Evolutionary conservation across 2,329 filamentous ascomycete genomes (phyloP), one percentile per base, ranked within the genome.

Genomic region (Fusarium longipes): DNA sequence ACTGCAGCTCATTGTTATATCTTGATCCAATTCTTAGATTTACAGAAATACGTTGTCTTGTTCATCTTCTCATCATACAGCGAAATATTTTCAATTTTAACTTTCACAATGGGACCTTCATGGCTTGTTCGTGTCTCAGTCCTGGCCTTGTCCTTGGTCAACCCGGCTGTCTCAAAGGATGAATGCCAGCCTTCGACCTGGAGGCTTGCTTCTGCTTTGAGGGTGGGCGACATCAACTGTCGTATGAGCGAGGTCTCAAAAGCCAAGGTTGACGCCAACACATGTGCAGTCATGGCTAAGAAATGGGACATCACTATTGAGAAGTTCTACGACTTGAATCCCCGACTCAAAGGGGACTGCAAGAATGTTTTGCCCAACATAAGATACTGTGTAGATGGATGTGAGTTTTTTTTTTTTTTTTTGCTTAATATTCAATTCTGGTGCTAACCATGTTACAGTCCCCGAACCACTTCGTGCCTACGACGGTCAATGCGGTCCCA

Each of bases 361-460:
- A 27, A 44, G 2, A 48, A 38, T 32, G 22, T 65, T 7, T 30
- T 22, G 6, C 52, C 61, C 4, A 35, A 57, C 9, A 65, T 52
- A 15, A 20, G 35, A 45, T 65, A 62, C 20, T 65, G 57, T 12
- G 57, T 65, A 17, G 36, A 40, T 10, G 61, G 61, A 33, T 65
- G 57, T 57, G 36, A 42, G 57, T 40, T 18, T 14, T 15, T 42
- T 27, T 15, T 27, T 14, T 3, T 6, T n/a, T 43, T 17, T 20
- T 8, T 6, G 2, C 3, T 30, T 11, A 6, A n/a, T 8, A 7
- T 35, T 18, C n/a, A n/a, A n/a, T n/a, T 35, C 25, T 25, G 25
- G 15, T 43, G 24, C 40, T 27, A 15, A 45, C 9, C 2, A 17
- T 7, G 6, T 5, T 10, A 1, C 2, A 59, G 47, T 44, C 27